phyloP scores from a whole-genome alignment of 2,329 filamentous ascomycete genomes.

The Fusarium drepaniforme region DNA sequence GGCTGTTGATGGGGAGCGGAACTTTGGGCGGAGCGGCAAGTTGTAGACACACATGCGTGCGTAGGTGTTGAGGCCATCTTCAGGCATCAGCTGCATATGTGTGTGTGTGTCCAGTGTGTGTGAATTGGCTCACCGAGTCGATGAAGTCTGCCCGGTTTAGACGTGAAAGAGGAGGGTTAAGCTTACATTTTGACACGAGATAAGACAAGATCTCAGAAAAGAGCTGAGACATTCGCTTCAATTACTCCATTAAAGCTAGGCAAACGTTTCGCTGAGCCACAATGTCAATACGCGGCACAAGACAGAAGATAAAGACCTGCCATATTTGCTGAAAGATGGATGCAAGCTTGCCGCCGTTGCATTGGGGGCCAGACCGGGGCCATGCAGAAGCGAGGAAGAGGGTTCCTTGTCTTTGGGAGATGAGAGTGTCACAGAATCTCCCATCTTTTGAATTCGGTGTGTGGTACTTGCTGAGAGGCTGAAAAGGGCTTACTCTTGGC shows the following conservation, averaged over 20 bases:
- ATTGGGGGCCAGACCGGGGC: constrained; percentile 1
- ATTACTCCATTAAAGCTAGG: background rate
- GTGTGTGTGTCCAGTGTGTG: background rate
- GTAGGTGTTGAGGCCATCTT: background rate
- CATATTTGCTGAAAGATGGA: background rate
- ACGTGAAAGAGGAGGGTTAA: background rate
- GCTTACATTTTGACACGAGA: background rate
- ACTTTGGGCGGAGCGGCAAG: constrained; percentile 33
- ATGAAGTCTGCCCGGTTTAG: background rate
- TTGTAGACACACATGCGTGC: constrained; percentile 52
- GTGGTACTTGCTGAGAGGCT: background rate
- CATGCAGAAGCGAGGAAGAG: background rate
- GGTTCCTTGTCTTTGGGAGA: background rate
- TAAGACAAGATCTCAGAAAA: background rate
- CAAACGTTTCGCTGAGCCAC: background rate
- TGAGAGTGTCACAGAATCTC: background rate
- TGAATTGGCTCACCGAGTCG: background rate
- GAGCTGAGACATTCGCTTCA: background rate
- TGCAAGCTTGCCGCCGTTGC: constrained; percentile 1
- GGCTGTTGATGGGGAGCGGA: constrained; percentile 44
- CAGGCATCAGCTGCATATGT: background rate
- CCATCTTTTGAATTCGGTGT: background rate
- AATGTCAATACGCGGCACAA: background rate
- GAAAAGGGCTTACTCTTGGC: background rate
- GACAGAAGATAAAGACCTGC: background rate